A percentile compares a stretch with the other conserved stretches of the same genome.
Evolutionary conservation across 768 basidiomycete species (phyloP).

Genomic region (Amanita subjunquillea): DNA sequence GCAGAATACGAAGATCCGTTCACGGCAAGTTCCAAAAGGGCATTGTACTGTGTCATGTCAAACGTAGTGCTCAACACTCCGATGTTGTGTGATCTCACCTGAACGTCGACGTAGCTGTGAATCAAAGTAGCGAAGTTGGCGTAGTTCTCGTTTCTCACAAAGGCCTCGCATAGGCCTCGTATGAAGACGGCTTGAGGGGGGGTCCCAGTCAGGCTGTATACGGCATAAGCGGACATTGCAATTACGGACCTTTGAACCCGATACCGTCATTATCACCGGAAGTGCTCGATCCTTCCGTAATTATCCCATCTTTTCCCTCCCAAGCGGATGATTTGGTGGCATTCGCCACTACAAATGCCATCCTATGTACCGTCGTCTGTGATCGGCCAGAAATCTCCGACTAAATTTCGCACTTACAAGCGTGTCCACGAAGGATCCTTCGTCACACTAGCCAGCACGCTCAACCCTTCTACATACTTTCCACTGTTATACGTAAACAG

Average conservation of each 20-base stretch:
- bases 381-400: not conserved
- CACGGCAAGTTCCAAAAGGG: constrained; percentile 36
- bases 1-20: constrained; percentile 33
- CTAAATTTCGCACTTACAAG: constrained; percentile 20
- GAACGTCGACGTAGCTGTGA: constrained; percentile 40
- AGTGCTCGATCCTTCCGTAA: constrained; percentile 38
- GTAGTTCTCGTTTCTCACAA: constrained; percentile 25
- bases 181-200: constrained; percentile 26
- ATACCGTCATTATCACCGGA: constrained; percentile 32
- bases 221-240: not conserved
- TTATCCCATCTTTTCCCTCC: constrained; percentile 39
- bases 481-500: constrained; percentile 47
- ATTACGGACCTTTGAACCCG: constrained; percentile 37
- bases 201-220: not conserved
- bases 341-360: constrained; percentile 1
- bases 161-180: constrained; percentile 37
- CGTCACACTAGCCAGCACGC: constrained; percentile 31
- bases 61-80: not conserved
- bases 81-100: constrained; percentile 20
- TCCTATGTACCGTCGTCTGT: not conserved
- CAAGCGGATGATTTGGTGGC: constrained; percentile 33
- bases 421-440: constrained; percentile 29
- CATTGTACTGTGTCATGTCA: constrained; percentile 28
- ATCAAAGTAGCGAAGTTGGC: constrained; percentile 27
- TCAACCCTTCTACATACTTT: constrained; percentile 42